phyloP scores from a whole-genome alignment of 495 filamentous ascomycete genomes.

The Annulohypoxylon maeteangense region DNA sequence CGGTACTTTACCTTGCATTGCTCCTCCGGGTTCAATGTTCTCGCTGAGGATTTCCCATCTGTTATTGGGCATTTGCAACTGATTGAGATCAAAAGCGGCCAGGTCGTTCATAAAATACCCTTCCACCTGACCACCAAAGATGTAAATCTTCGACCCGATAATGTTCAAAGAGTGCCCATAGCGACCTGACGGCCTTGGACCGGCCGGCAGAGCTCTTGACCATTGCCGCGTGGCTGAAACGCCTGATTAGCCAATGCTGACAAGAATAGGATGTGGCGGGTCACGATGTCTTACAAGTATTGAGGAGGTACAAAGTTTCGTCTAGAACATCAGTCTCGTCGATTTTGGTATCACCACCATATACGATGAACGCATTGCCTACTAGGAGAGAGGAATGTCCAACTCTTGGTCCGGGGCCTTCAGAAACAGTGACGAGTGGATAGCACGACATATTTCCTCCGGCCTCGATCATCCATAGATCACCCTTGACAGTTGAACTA shows the following conservation, averaged over 20 bases:
- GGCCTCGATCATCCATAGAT: conserved; percentile 97
- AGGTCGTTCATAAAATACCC: conserved; percentile 98
- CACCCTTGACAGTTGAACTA: conserved; percentile 92
- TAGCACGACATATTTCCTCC: conserved; percentile 89
- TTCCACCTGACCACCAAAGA: conserved; percentile 98
- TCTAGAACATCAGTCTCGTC: conserved; percentile 91
- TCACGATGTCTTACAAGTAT: conserved; percentile 80
- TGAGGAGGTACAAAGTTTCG: conserved; percentile 94
- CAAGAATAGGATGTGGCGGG: conserved; percentile 26
- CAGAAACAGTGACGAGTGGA: conserved; percentile 87
- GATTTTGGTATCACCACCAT: conserved; percentile 97
- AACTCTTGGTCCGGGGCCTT: conserved; percentile 94
- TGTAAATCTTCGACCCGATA: conserved; percentile 92
- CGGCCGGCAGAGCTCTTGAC: conserved; percentile 89
- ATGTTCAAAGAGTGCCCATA: conserved; percentile 98
- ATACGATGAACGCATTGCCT: conserved; percentile 99
- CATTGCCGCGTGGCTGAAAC: conserved; percentile 91
- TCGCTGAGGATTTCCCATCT: conserved; percentile 91
- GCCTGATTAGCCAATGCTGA: conserved; percentile 38
- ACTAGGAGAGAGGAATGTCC: conserved; percentile 95
- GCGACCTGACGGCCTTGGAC: conserved; percentile 83
- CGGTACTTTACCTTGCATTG: conserved; percentile 75
- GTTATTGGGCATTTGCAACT: conserved; percentile 85
- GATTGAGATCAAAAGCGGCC: conserved; percentile 95
- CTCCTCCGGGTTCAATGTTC: conserved; percentile 75